Evolutionary conservation across 2,329 filamentous ascomycete species (phyloP).

Genomic region (Geosmithia morbida): DNA sequence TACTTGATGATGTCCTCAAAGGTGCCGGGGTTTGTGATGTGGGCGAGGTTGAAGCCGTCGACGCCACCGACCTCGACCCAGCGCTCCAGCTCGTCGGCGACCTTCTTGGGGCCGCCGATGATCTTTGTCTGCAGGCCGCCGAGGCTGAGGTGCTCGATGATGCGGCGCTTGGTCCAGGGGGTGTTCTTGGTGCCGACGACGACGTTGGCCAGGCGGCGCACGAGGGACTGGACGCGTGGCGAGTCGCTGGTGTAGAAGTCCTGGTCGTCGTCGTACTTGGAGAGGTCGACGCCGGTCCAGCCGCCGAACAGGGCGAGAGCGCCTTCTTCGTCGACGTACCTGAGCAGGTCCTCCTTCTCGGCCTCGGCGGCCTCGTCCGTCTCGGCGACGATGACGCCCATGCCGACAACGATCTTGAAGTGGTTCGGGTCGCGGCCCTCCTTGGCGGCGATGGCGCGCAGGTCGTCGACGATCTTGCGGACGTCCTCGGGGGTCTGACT

Average conservation of each 20-base stretch:
- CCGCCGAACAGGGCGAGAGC: conserved; percentile 58
- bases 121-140: conserved; percentile 52
- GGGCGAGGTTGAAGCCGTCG: conserved; percentile 63
- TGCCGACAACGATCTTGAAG: conserved; percentile 54
- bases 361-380: conserved; percentile 52
- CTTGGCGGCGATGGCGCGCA: conserved; percentile 38
- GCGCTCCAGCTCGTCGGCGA: conserved; percentile 51
- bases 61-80: conserved; percentile 58
- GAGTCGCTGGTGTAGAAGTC: conserved; percentile 47
- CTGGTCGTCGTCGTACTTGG: conserved; percentile 48
- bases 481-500: conserved; percentile 49
- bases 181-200: conserved; percentile 34
- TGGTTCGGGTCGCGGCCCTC: conserved; percentile 40
- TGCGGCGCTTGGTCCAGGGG: conserved; percentile 60
- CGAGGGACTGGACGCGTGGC: conserved; percentile 43
- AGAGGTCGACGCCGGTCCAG: conserved; percentile 49
- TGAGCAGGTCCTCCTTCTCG: conserved; percentile 47
- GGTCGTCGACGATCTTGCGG: conserved; percentile 46
- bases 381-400: conserved; percentile 48
- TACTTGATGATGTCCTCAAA: conserved; percentile 56
- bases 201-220: conserved; percentile 39
- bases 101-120: conserved; percentile 48
- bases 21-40: conserved; percentile 51
- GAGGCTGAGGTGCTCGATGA: conserved; percentile 53
- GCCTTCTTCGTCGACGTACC: conserved; percentile 46